These are phyloP conservation scores for Gnomoniopsis smithogilvyi DNA, from an alignment of 2,329 filamentous ascomycete species.

Conservation along the genomic window DNA sequence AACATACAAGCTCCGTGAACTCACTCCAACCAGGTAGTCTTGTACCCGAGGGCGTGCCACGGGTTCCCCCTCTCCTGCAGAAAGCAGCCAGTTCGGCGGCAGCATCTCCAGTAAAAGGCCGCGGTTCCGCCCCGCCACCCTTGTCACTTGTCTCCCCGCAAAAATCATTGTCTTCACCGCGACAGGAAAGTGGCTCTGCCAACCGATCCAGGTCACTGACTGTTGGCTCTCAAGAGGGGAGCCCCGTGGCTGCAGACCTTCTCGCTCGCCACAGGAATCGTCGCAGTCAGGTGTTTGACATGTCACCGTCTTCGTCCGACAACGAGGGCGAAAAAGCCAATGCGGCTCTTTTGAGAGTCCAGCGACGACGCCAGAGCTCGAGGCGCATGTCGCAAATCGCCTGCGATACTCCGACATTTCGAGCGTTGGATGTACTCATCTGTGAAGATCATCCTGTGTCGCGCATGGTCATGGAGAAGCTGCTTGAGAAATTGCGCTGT, in stretches of 20 bases:
- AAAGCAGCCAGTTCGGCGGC: slow-evolving; percentile 56
- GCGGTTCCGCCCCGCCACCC: slow-evolving; percentile 45
- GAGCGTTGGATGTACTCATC: slow-evolving; percentile 89
- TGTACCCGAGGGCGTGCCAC: slow-evolving; percentile 61
- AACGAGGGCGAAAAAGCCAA: slow-evolving; percentile 94
- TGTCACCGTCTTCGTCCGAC: slow-evolving; percentile 95
- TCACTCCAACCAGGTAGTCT: slow-evolving; percentile 68
- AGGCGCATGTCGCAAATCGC: slow-evolving; percentile 89
- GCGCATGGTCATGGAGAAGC: slow-evolving; percentile 96
- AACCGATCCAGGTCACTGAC: slow-evolving; percentile 82
- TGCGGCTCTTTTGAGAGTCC: slow-evolving; percentile 77
- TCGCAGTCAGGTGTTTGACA: slow-evolving; percentile 90
- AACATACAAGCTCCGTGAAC: slow-evolving; percentile 58
- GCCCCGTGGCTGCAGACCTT: slow-evolving; percentile 66
- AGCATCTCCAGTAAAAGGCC: slow-evolving; percentile 55
- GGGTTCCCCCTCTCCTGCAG: slow-evolving; percentile 56
- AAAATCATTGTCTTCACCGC: slow-evolving; percentile 58
- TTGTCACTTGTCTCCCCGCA: slow-evolving; percentile 56
- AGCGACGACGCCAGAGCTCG: slow-evolving; percentile 93
- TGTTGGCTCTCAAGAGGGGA: slow-evolving; percentile 90
- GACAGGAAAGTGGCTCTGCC: slow-evolving; percentile 59
- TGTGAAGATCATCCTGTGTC: slow-evolving; percentile 98
- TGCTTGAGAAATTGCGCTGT: slow-evolving; percentile 92
- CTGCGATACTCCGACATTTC: slow-evolving; percentile 79
- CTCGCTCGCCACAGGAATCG: slow-evolving; percentile 79